A percentile compares a stretch with the other conserved stretches of the same genome.
phyloP scores from a whole-genome alignment of 768 basidiomycete genomes.

The Favolaschia claudopus region DNA sequence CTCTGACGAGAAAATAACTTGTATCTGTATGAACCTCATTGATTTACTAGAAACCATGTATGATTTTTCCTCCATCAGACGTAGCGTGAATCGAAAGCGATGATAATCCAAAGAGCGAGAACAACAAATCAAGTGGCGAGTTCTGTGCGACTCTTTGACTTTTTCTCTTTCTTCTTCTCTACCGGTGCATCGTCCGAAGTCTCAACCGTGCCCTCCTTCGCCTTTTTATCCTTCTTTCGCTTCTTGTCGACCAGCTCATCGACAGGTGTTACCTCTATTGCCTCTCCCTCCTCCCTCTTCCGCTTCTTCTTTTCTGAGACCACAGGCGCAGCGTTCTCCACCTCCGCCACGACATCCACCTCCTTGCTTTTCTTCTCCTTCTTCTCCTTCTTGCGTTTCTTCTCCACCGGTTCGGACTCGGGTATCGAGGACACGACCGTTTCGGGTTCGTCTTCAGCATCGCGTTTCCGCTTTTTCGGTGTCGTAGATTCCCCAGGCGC shows the following conservation, averaged over 20 bases:
- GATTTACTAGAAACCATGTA: slow-evolving; percentile 22
- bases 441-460: slow-evolving; percentile 16
- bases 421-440: slow-evolving; percentile 5
- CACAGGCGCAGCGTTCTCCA: neutral
- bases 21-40: slow-evolving; percentile 24
- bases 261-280: slow-evolving; percentile 20
- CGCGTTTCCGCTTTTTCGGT: slow-evolving; percentile 45
- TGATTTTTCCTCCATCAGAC: neutral
- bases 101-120: slow-evolving; percentile 24
- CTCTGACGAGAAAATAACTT: slow-evolving; percentile 17
- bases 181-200: slow-evolving; percentile 6
- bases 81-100: slow-evolving; percentile 6
- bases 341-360: neutral
- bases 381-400: slow-evolving; percentile 42
- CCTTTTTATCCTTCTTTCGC: slow-evolving; percentile 41
- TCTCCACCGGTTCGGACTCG: slow-evolving; percentile 21
- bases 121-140: slow-evolving; percentile 36
- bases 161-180: slow-evolving; percentile 26
- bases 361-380: slow-evolving; percentile 33
- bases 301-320: slow-evolving; percentile 19
- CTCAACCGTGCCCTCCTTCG: slow-evolving; percentile 21
- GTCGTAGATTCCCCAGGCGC: slow-evolving; percentile 16
- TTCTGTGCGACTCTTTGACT: slow-evolving; percentile 23
- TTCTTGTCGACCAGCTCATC: slow-evolving; percentile 36
- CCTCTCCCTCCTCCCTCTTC: slow-evolving; percentile 2